Evolutionary conservation across 1,139 yeast genomes (phyloP).

Genomic region (Diutina ranongensis): DNA sequence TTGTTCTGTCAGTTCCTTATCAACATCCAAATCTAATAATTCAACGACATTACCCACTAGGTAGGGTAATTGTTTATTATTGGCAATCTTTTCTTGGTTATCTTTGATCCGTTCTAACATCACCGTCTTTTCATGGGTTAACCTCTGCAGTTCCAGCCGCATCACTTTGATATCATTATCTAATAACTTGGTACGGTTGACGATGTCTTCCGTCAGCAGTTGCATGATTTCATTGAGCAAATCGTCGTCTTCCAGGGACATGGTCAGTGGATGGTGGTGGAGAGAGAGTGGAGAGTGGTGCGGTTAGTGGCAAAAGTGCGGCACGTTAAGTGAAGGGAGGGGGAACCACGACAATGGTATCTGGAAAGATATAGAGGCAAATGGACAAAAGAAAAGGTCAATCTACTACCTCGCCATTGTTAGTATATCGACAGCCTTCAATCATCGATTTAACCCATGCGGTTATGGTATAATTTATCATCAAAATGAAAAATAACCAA

Average conservation of each 20-base stretch:
- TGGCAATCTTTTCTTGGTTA: constrained; percentile 91
- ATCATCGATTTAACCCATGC: too few species aligned
- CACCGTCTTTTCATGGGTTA: constrained; percentile 83
- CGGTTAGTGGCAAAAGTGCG: constrained; percentile 5
- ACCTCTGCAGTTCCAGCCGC: constrained; percentile 83
- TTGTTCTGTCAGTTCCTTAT: constrained; percentile 78
- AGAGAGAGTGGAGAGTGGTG: neutral
- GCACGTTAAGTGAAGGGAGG: neutral
- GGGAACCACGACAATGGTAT: too few species aligned
- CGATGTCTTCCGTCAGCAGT: constrained; percentile 73
- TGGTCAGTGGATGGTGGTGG: neutral
- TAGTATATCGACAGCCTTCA: too few species aligned
- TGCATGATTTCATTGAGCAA: constrained; percentile 74
- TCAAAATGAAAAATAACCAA: too few species aligned
- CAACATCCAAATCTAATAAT: constrained; percentile 76
- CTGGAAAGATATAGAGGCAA: too few species aligned
- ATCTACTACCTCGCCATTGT: too few species aligned
- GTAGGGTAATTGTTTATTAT: constrained; percentile 91
- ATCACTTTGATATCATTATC: constrained; percentile 95
- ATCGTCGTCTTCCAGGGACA: constrained; percentile 23
- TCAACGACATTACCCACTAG: constrained; percentile 98
- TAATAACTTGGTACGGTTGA: constrained; percentile 74
- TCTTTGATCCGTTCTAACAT: constrained; percentile 93
- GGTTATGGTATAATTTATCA: neutral
- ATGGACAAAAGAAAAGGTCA: neutral